Conservation (phyloP, 228 moss, liverwort and hornwort species). For the Sphagnum magellanicum region DNA sequence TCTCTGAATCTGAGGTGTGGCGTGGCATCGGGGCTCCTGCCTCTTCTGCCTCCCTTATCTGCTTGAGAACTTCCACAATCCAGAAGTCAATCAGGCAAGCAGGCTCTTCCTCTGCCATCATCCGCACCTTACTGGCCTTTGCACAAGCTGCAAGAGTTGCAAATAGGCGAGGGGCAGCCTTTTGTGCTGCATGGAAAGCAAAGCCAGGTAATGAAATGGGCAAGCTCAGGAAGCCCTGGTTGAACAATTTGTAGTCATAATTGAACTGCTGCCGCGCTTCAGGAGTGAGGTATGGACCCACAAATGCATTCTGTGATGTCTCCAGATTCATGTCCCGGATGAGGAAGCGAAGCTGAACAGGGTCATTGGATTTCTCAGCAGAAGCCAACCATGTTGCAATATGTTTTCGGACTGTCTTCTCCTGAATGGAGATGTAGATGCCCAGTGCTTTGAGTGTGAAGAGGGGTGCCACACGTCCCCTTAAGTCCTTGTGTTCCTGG, state of each 20-base stretch:
- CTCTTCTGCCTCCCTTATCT: slow-evolving; percentile 44
- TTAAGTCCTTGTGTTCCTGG: slow-evolving; percentile 77
- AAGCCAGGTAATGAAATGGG: slow-evolving; percentile 75
- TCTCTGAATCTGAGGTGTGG: slow-evolving; percentile 63
- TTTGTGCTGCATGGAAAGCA: slow-evolving; percentile 59
- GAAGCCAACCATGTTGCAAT: slow-evolving; percentile 47
- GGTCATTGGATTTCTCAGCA: slow-evolving; percentile 15
- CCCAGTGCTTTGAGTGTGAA: slow-evolving; percentile 83
- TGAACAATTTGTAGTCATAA: slow-evolving; percentile 64
- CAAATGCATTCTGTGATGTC: slow-evolving; percentile 84
- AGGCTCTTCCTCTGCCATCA: slow-evolving; percentile 64
- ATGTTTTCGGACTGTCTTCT: slow-evolving; percentile 58
- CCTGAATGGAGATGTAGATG: slow-evolving; percentile 76
- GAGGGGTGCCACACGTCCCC: slow-evolving; percentile 74
- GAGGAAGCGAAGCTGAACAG: slow-evolving; percentile 44
- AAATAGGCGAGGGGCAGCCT: slow-evolving; percentile 49
- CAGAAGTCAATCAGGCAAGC: slow-evolving; percentile 79
- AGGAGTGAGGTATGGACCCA: slow-evolving; percentile 62
- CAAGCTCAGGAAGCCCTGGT: slow-evolving; percentile 60
- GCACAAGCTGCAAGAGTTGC: slow-evolving; percentile 44
- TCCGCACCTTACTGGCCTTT: slow-evolving; percentile 52
- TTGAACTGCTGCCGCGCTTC: slow-evolving; percentile 33
- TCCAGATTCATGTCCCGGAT: slow-evolving; percentile 82
- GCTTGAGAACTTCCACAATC: slow-evolving; percentile 71
- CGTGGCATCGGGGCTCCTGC: slow-evolving; percentile 50